Evolutionary conservation across 2,329 filamentous ascomycete genomes (phyloP), one percentile per base, ranked within the genome.

Genomic region (Cladosporium phlei): DNA sequence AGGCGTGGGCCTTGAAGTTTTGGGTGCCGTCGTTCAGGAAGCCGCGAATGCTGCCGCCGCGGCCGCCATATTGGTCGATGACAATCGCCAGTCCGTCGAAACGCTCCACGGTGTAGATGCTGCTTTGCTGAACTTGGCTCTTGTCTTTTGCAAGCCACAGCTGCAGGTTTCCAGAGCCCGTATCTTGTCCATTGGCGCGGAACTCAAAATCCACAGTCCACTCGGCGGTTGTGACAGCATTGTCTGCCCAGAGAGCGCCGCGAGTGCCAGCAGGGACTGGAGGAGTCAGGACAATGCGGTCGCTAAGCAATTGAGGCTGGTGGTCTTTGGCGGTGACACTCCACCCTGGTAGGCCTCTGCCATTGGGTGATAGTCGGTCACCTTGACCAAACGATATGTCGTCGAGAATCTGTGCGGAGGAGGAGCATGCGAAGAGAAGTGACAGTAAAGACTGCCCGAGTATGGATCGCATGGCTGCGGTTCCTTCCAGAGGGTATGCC

Each of bases 11-110:
- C 61, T 82, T 83, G 73, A 84, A 96, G 66, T 95, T 87, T 55
- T 78, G 82, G 28, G 74, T 79, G 38, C 90, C 91, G 66, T 97
- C 93, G 69, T 97, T 98, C 55, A 98, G 72, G 72, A 97, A 98
- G 14, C 86, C 93, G 49, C 93, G 80, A 54, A 98, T 76, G 68
- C 85, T 89, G 55, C 93, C 93, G 42, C 82, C 82, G 48, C 73
- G 72, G 55, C 88, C 85, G 46, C 86, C 85, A 61, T 93, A 85
- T 52, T 86, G 83, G 68, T 97, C 91, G 45, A 98, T 68, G 19
- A 94, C 84, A 48, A 98, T 71, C 25, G 81, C 90, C 55, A 98
- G 72, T n/a, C 93, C 93, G 59, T 97, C 91, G 59, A 95, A 98
- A 57, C 79, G 80, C 45, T 80, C 80, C 8, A 85, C 84, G 1